These are phyloP conservation scores for Paraphaeosphaeria sporulosa DNA, from an alignment of 2,329 filamentous ascomycete species.

Conservation along the genomic window DNA sequence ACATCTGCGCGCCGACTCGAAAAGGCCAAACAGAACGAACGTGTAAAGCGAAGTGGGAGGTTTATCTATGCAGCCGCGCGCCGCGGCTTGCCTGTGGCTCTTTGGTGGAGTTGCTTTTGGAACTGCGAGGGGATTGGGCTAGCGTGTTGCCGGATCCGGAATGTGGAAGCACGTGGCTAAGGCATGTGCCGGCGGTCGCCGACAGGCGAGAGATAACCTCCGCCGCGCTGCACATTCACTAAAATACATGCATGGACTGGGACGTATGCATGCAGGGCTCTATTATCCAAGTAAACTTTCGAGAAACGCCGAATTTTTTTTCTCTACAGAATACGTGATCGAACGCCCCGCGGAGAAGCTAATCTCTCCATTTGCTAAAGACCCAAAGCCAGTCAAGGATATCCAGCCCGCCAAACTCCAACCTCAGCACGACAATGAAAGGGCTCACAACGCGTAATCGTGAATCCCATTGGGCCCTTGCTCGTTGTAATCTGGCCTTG, in stretches of 20 bases:
- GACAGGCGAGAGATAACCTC: constrained; percentile 13
- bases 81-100: constrained; percentile 12
- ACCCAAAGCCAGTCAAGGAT: constrained; percentile 11
- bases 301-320: not conserved
- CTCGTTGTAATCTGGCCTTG: constrained; percentile 72
- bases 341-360: constrained; percentile 1
- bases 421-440: constrained; percentile 23
- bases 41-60: not conserved
- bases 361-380: not conserved
- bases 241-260: not conserved
- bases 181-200: constrained; percentile 26
- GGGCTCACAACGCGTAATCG: constrained; percentile 54
- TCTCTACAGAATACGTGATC: not conserved
- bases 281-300: not conserved
- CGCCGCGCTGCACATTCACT: not conserved
- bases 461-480: constrained; percentile 70
- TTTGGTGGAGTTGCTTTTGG: constrained; percentile 20
- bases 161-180: constrained; percentile 18
- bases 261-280: not conserved
- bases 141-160: constrained; percentile 19
- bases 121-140: constrained; percentile 16
- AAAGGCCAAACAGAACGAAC: not conserved
- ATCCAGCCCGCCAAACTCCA: constrained; percentile 26
- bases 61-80: constrained; percentile 18
- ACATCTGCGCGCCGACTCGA: not conserved